A percentile compares a stretch with the other conserved stretches of the same genome.
Evolutionary conservation across 1,284 basidiomycete genomes (phyloP).

Genomic region (Mrakiaceae sp.): DNA sequence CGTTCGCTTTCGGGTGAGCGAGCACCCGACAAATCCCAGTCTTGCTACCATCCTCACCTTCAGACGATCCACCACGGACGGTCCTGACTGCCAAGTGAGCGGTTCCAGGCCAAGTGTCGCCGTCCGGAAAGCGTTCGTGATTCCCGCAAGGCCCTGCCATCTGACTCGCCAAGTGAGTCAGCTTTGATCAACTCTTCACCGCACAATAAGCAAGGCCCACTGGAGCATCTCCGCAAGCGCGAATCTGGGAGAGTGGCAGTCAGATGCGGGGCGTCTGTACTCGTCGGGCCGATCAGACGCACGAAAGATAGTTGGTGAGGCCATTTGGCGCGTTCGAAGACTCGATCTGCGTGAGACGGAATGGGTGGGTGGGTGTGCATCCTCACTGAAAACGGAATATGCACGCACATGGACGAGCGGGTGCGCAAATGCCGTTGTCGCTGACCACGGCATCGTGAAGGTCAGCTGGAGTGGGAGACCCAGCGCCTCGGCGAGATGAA

Average conservation of each 20-base stretch:
- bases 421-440: conserved; percentile 52
- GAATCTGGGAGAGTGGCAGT: conserved; percentile 36
- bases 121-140: conserved; percentile 50
- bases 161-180: too few relatives aligned
- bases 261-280: too few relatives aligned
- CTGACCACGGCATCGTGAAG: conserved; percentile 54
- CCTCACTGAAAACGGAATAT: too few relatives aligned
- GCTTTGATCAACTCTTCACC: conserved; percentile 35
- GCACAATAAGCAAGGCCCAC: conserved; percentile 28
- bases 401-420: conserved; percentile 39
- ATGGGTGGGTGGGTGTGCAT: too few relatives aligned
- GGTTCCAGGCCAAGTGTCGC: conserved; percentile 43
- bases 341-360: conserved; percentile 35
- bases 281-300: too few relatives aligned
- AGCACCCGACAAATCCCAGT: background rate
- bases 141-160: conserved; percentile 38
- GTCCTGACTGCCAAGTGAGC: conserved; percentile 42
- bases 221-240: conserved; percentile 47
- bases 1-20: background rate
- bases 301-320: conserved; percentile 42
- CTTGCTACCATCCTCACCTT: background rate
- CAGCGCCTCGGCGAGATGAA: conserved; percentile 53
- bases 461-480: conserved; percentile 28
- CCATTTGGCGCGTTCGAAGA: conserved; percentile 43
- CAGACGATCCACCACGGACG: conserved; percentile 46